Conservation (phyloP, 1,284 basidiomycete species). For the Waitea zeae region DNA sequence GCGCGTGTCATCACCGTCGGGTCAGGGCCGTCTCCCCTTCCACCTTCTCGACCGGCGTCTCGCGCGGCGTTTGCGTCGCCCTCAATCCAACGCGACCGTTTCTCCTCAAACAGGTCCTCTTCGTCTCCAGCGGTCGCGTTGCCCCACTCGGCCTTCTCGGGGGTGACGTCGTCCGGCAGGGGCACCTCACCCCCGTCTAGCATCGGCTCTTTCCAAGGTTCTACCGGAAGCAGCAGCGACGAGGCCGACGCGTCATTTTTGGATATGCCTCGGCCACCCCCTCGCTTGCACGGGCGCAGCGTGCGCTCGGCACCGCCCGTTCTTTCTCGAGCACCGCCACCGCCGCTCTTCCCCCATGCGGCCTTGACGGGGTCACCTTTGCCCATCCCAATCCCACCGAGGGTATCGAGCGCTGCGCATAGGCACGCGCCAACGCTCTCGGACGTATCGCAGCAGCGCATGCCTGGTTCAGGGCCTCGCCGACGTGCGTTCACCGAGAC, state of each 20-base stretch:
- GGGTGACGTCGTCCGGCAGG: neutral
- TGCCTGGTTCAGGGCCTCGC: too few relatives aligned
- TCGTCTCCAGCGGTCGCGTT: constrained; percentile 1
- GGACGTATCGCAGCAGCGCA: constrained; percentile 9
- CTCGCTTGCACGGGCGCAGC: neutral
- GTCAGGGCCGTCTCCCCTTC: neutral
- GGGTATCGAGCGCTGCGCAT: too few relatives aligned
- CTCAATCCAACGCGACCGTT: neutral
- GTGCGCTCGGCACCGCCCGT: neutral
- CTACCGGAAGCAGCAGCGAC: neutral
- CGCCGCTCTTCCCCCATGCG: constrained; percentile 3
- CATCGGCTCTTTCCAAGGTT: neutral
- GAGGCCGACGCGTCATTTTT: neutral
- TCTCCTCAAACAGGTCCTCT: neutral
- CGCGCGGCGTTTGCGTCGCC: constrained; percentile 8
- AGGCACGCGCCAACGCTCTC: neutral
- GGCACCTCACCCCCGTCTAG: neutral
- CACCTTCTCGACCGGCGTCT: constrained; percentile 7
- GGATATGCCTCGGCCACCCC: neutral
- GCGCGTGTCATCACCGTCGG: constrained; percentile 28
- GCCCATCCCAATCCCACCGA: too few relatives aligned
- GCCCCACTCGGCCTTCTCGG: neutral
- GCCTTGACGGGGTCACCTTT: neutral
- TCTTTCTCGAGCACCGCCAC: neutral
- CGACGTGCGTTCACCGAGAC: constrained; percentile 21